Conservation (phyloP, 1,284 basidiomycete species). For the Rugosomyces carneus region DNA sequence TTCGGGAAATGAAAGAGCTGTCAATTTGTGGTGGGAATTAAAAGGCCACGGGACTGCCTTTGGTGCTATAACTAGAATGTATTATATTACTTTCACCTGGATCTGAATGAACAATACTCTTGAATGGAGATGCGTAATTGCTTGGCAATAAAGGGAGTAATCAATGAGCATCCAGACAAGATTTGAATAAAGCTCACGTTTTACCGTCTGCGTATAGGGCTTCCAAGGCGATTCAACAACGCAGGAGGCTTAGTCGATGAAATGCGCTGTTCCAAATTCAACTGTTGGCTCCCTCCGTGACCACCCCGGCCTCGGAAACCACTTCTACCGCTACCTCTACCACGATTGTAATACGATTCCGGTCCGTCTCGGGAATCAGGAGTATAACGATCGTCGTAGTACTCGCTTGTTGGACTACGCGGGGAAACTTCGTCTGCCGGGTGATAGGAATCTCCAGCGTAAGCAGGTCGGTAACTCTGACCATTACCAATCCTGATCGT, state of each 20-base stretch:
- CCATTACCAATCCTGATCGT: background rate
- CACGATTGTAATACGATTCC: slow-evolving; percentile 1
- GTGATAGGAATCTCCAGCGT: slow-evolving; percentile 6
- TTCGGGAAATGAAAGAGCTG: slow-evolving; percentile 95
- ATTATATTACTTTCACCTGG: no score
- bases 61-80: background rate
- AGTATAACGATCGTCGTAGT: slow-evolving; percentile 5
- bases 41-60: background rate
- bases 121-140: no score
- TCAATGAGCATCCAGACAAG: background rate
- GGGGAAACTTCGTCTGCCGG: background rate
- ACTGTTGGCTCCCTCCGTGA: slow-evolving; percentile 5
- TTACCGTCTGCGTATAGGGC: slow-evolving; percentile 6
- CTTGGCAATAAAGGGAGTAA: background rate
- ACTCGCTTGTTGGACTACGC: background rate
- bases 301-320: slow-evolving; percentile 13
- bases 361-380: slow-evolving; percentile 1
- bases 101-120: no score
- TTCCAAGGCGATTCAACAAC: slow-evolving; percentile 18
- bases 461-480: slow-evolving; percentile 13
- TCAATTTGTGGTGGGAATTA: slow-evolving; percentile 75
- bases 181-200: slow-evolving; percentile 2
- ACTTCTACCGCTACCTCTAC: background rate
- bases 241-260: slow-evolving; percentile 12
- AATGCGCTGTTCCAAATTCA: slow-evolving; percentile 20